A percentile compares a stretch with the other conserved stretches of the same genome.
Evolutionary conservation across 306 rosid species (phyloP).

Genomic region (Quercus engelmannii): DNA sequence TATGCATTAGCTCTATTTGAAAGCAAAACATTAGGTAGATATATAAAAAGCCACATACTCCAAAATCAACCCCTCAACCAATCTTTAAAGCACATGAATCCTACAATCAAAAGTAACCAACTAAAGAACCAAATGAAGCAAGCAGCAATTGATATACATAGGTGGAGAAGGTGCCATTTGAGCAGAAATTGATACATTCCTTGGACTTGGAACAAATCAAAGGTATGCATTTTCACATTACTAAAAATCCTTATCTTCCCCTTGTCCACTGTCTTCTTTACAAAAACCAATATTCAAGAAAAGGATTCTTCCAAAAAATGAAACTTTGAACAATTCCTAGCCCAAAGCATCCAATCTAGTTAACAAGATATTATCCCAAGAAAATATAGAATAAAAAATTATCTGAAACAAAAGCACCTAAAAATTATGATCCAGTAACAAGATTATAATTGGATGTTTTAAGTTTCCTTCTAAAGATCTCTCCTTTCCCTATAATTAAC

Average conservation of each 20-base stretch:
- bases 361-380: too few relatives aligned
- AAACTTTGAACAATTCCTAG: background rate
- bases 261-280: background rate
- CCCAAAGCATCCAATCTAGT: background rate
- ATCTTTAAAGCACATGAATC: background rate
- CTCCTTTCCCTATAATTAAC: background rate
- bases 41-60: background rate
- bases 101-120: background rate
- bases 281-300: background rate
- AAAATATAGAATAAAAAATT: background rate
- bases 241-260: too few relatives aligned
- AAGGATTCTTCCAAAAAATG: background rate
- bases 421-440: too few relatives aligned
- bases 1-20: background rate
- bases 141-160: background rate
- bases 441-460: background rate
- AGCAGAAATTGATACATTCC: background rate
- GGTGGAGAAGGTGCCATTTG: too few relatives aligned
- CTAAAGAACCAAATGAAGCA: background rate
- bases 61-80: background rate
- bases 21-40: background rate
- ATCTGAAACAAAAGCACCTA: background rate
- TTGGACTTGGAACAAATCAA: background rate
- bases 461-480: background rate
- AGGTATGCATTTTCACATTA: too few relatives aligned